phyloP scores from a whole-genome alignment of 2,329 filamentous ascomycete species.

The Epicoccum nigrum region DNA sequence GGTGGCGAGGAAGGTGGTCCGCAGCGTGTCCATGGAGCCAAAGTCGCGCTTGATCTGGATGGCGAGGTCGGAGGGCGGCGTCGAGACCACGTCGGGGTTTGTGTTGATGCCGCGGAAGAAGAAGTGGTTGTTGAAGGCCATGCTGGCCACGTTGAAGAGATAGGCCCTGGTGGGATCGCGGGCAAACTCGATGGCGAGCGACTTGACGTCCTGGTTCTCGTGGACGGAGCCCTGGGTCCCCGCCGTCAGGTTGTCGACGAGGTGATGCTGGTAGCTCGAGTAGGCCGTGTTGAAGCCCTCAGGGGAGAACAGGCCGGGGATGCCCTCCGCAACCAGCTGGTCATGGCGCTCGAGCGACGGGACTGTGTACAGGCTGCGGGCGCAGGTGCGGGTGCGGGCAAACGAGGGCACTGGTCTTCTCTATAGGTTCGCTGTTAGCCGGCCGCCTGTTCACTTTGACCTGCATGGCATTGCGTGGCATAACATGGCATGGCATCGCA shows the following conservation, averaged over 20 bases:
- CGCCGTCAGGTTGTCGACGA: conserved; percentile 77
- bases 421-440: conserved; percentile 37
- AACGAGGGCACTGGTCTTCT: conserved; percentile 28
- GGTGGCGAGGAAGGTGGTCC: conserved; percentile 77
- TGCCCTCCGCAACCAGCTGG: conserved; percentile 57
- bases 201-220: conserved; percentile 66
- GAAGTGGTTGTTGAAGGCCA: conserved; percentile 90
- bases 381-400: conserved; percentile 30
- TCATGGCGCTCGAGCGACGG: conserved; percentile 57
- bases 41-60: conserved; percentile 72
- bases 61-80: conserved; percentile 58
- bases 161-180: conserved; percentile 78
- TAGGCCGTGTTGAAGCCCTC: conserved; percentile 78
- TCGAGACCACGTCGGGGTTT: conserved; percentile 31
- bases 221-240: conserved; percentile 70
- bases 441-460: conserved; percentile 16
- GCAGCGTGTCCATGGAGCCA: conserved; percentile 81
- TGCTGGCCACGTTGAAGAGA: conserved; percentile 94
- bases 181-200: conserved; percentile 75
- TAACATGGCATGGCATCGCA: neutral
- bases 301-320: conserved; percentile 73
- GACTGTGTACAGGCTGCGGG: conserved; percentile 51
- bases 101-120: conserved; percentile 69
- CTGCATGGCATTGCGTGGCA: neutral
- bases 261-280: conserved; percentile 77